phyloP scores from a whole-genome alignment of 1,284 basidiomycete species.

The Marasmius sp. region DNA sequence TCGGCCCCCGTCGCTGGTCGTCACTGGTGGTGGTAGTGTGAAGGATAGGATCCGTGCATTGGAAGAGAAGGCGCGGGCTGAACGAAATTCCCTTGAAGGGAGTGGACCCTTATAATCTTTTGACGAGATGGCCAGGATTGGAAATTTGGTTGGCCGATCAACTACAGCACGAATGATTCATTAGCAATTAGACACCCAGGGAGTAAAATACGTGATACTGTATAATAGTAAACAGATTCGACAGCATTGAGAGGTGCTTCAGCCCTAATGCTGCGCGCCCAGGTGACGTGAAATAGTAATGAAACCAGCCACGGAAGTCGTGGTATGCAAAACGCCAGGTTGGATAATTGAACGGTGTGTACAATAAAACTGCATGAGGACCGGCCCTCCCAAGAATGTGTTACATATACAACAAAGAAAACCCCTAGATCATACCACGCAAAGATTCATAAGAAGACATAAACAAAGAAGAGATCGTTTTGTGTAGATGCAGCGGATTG shows the following conservation, averaged over 20 bases:
- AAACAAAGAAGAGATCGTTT: background rate
- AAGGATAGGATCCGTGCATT: constrained; percentile 32
- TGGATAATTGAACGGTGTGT: no score
- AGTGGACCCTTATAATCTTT: constrained; percentile 1
- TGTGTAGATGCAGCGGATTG: background rate
- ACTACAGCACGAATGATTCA: background rate
- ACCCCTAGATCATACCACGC: background rate
- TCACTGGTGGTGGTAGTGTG: constrained; percentile 22
- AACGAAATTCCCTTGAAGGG: background rate
- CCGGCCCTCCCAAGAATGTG: background rate
- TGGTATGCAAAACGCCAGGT: no score
- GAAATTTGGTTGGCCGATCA: background rate
- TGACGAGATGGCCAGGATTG: background rate
- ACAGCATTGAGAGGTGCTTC: no score
- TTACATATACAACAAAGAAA: background rate
- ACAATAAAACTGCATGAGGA: no score
- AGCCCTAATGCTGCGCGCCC: no score
- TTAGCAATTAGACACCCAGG: background rate
- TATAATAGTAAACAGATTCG: no score
- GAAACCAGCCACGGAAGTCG: no score
- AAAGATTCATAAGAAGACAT: background rate
- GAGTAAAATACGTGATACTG: no score
- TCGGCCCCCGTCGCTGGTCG: background rate
- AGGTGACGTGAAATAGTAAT: no score
- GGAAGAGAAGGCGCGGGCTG: constrained; percentile 27